Conservation (phyloP, 2,329 filamentous ascomycete genomes). For the Paecilomyces formosus region DNA sequence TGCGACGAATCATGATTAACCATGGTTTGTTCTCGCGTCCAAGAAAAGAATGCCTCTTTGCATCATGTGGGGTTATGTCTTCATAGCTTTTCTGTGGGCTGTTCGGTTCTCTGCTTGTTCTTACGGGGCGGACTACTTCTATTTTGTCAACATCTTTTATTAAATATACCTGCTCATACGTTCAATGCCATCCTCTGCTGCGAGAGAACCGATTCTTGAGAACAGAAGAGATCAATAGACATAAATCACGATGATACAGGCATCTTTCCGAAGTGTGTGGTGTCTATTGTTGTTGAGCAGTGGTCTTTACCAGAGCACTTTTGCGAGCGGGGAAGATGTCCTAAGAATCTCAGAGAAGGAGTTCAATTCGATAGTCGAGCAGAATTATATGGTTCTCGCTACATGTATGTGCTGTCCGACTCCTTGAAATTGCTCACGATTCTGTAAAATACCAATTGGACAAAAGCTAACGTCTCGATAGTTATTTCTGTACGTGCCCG, state of each 20-base stretch:
- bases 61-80: not conserved
- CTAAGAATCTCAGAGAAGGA: not conserved
- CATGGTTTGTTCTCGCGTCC: not conserved
- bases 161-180: no score
- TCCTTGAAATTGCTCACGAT: not conserved
- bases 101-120: no score
- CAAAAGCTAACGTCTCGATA: not conserved
- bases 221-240: no score
- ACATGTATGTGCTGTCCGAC: not conserved
- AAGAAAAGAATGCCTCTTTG: not conserved
- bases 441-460: not conserved
- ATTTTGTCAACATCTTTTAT: no score
- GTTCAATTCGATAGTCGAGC: not conserved
- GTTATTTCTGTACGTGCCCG: not conserved
- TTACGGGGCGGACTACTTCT: no score
- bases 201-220: no score
- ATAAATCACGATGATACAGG: no score
- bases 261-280: not conserved
- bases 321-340: not conserved
- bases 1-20: not conserved
- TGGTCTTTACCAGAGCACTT: not conserved
- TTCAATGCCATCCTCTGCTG: no score
- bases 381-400: not conserved
- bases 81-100: not conserved
- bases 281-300: not conserved